These are phyloP conservation scores for Xylaria sp. DNA, from an alignment of 495 filamentous ascomycete species.

Conservation along the genomic window DNA sequence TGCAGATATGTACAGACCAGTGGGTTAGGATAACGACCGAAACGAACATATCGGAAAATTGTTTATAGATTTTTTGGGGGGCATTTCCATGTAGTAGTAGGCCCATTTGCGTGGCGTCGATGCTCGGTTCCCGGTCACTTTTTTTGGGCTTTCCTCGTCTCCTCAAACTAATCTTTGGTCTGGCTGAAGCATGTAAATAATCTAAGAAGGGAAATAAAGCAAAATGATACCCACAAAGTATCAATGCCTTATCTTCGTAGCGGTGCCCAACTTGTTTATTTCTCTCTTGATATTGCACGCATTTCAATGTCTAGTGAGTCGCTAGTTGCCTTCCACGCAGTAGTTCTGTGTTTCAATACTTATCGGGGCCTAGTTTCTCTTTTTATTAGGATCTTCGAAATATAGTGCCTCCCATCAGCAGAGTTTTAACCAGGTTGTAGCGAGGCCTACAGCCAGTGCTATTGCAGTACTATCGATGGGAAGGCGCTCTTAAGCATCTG, in stretches of 20 bases:
- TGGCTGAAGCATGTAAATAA: neutral
- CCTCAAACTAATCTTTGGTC: neutral
- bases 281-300: too few species aligned
- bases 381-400: too few species aligned
- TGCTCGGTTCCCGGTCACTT: neutral
- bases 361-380: too few species aligned
- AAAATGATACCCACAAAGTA: neutral
- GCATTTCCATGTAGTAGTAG: constrained; percentile 9
- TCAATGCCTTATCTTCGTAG: neutral
- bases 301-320: too few species aligned
- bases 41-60: neutral
- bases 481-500: too few species aligned
- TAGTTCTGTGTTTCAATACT: too few species aligned
- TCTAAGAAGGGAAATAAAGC: neutral
- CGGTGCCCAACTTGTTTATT: too few species aligned
- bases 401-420: too few species aligned
- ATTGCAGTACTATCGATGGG: too few species aligned
- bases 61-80: neutral
- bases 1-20: neutral
- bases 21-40: neutral
- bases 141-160: neutral
- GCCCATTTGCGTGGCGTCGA: constrained; percentile 1
- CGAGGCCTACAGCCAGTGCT: too few species aligned
- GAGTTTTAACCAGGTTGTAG: too few species aligned
- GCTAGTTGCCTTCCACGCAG: too few species aligned